phyloP scores from a whole-genome alignment of 176 grass and related monocot species.

The Typha latifolia region DNA sequence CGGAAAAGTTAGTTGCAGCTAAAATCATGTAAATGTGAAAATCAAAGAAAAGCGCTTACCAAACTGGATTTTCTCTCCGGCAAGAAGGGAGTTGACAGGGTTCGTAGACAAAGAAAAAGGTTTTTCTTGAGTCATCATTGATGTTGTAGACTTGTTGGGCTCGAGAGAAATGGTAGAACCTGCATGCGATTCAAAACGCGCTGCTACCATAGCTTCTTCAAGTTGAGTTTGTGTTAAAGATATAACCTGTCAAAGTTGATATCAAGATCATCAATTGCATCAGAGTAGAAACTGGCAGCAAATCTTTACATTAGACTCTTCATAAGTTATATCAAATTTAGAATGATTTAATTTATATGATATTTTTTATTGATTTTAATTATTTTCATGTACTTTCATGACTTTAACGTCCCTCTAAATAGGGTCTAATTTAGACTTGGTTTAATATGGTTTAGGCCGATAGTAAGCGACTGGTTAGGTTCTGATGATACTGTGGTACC shows the following conservation, averaged over 20 bases:
- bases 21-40: constrained; percentile 15
- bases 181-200: constrained; percentile 57
- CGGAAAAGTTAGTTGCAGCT: constrained; percentile 5
- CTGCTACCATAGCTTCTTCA: constrained; percentile 91
- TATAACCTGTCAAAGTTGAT: constrained; percentile 54
- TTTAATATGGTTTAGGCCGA: no score
- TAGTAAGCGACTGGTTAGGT: no score
- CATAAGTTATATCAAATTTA: no score
- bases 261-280: constrained; percentile 10
- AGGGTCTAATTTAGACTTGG: no score
- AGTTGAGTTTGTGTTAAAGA: constrained; percentile 95
- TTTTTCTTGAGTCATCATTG: constrained; percentile 37
- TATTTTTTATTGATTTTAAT: no score
- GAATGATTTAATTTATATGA: no score
- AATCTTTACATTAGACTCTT: neutral
- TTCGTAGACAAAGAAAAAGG: constrained; percentile 43
- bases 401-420: no score
- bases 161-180: constrained; percentile 47
- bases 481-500: no score
- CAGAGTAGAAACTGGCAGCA: neutral
- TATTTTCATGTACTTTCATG: no score
- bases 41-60: constrained; percentile 42
- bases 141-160: constrained; percentile 34
- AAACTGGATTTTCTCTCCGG: constrained; percentile 94
- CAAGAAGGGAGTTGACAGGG: constrained; percentile 76